Conservation (phyloP, 495 filamentous ascomycete genomes). For the Immersiella caudata region DNA sequence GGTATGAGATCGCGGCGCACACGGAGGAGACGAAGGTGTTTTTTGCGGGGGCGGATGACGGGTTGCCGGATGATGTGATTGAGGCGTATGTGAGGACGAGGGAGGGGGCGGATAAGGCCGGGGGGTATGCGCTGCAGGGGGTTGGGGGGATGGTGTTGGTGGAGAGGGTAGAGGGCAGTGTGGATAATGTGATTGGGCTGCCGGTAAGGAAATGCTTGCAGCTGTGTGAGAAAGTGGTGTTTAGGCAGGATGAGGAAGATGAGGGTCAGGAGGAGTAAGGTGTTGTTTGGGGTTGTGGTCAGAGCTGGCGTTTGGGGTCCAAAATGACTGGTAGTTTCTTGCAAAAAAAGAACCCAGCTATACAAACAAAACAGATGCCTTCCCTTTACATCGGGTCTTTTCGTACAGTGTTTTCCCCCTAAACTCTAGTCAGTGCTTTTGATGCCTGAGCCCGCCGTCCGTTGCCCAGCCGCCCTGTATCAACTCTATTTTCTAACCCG, state of each 20-base stretch:
- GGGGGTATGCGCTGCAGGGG: slow-evolving; percentile 93
- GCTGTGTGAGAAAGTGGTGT: slow-evolving; percentile 81
- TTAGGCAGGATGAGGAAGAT: slow-evolving; percentile 51
- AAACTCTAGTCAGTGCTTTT: too few relatives aligned
- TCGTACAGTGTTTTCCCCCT: too few relatives aligned
- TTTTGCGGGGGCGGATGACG: slow-evolving; percentile 77
- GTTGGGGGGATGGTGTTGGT: slow-evolving; percentile 77
- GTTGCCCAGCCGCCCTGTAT: background rate
- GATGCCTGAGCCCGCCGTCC: too few relatives aligned
- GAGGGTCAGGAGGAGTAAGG: slow-evolving; percentile 35
- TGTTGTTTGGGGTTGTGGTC: background rate
- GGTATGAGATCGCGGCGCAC: slow-evolving; percentile 77
- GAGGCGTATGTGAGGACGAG: slow-evolving; percentile 84
- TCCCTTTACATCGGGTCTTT: background rate
- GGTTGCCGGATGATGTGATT: slow-evolving; percentile 65
- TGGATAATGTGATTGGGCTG: slow-evolving; percentile 96
- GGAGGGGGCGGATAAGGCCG: slow-evolving; percentile 95
- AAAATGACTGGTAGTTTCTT: background rate
- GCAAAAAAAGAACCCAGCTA: background rate
- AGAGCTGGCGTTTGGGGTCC: background rate
- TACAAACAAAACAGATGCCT: background rate
- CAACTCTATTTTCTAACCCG: background rate
- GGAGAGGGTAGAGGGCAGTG: slow-evolving; percentile 83
- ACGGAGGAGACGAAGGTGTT: slow-evolving; percentile 86
- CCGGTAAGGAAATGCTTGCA: slow-evolving; percentile 78